These are phyloP conservation scores for Breviolum minutum DNA, from an alignment of 73 alveolate species.

Conservation along the genomic window DNA sequence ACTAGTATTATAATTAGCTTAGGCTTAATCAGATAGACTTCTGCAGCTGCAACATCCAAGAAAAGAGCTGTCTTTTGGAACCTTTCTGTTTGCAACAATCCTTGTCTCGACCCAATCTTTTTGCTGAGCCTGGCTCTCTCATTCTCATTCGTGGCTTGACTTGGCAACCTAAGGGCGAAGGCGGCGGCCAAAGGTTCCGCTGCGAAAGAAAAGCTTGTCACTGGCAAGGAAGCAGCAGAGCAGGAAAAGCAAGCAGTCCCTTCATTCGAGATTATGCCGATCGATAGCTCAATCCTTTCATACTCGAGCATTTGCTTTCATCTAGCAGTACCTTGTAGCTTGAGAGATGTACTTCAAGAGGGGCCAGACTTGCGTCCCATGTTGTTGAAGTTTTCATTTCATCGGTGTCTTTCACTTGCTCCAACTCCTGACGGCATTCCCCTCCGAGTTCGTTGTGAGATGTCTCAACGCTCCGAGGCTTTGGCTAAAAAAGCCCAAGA, in stretches of 20 bases:
- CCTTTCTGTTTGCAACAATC: too few relatives aligned
- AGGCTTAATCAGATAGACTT: too few relatives aligned
- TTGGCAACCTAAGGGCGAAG: neutral
- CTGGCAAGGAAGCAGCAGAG: constrained; percentile 54
- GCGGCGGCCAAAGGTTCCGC: neutral
- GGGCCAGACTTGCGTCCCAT: too few relatives aligned
- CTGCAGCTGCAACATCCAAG: too few relatives aligned
- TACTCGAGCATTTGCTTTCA: too few relatives aligned
- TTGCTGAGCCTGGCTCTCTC: neutral
- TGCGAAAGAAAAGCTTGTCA: neutral
- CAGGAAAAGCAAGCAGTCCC: constrained; percentile 34
- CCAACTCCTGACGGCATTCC: neutral
- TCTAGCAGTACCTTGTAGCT: too few relatives aligned
- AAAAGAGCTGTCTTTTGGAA: too few relatives aligned
- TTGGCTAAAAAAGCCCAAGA: constrained; percentile 21
- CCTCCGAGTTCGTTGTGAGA: neutral
- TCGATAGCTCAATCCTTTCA: neutral
- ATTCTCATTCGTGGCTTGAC: neutral
- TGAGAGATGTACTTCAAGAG: too few relatives aligned
- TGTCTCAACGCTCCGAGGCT: neutral
- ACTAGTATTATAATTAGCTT: too few relatives aligned
- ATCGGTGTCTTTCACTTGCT: too few relatives aligned
- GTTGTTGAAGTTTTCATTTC: too few relatives aligned
- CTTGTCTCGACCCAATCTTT: too few relatives aligned
- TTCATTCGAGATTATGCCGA: neutral